These are phyloP conservation scores for Lentithecium fluviatile DNA, from an alignment of 495 filamentous ascomycete species.

Conservation along the genomic window DNA sequence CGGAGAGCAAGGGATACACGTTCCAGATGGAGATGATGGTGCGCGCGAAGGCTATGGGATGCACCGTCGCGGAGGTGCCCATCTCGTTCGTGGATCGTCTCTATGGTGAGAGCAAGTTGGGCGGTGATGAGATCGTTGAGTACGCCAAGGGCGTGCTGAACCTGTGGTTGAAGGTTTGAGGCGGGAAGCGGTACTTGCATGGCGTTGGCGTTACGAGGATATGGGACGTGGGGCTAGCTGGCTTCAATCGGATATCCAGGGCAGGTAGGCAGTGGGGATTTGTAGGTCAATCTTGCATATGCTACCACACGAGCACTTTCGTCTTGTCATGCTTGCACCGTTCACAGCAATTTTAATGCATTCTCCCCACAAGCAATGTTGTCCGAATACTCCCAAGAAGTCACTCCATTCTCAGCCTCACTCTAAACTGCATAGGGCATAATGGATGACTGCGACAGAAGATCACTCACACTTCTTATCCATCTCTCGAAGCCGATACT, in stretches of 20 bases:
- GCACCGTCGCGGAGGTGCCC: constrained; percentile 85
- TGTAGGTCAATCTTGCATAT: neutral
- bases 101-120: constrained; percentile 93
- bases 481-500: no score
- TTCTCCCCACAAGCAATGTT: no score
- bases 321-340: no score
- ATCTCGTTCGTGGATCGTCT: constrained; percentile 95
- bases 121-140: constrained; percentile 94
- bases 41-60: constrained; percentile 89
- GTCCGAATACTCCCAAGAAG: no score
- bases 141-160: constrained; percentile 90
- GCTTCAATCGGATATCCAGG: constrained; percentile 10
- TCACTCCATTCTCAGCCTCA: no score
- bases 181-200: neutral
- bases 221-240: neutral
- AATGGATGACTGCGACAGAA: no score
- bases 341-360: no score
- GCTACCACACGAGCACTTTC: no score
- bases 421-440: no score
- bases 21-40: constrained; percentile 99
- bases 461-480: no score
- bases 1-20: constrained; percentile 91
- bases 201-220: constrained; percentile 10
- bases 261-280: constrained; percentile 4
- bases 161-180: constrained; percentile 82